Percentiles rank a stretch among this genome's conserved stretches.
phyloP scores from a whole-genome alignment of 352 stramenopile species.

The Pseudoperonospora humuli region DNA sequence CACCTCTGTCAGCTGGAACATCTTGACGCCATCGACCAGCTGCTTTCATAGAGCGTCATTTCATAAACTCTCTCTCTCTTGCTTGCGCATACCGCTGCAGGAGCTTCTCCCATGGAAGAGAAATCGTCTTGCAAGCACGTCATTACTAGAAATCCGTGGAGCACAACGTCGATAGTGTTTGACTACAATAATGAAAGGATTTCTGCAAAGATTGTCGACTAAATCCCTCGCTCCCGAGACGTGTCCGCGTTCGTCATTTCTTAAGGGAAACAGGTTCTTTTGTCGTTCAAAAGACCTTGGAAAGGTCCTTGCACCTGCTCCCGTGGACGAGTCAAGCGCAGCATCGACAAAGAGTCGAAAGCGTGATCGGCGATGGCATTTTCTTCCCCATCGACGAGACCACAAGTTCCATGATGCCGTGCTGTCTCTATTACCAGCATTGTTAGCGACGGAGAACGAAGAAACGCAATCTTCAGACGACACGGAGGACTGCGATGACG shows the following conservation, averaged over 20 bases:
- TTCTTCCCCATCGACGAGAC: constrained; percentile 8
- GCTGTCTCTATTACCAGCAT: constrained; percentile 10
- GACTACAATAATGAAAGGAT: constrained; percentile 5
- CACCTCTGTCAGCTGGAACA: too few species aligned
- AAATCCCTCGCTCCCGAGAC: too few species aligned
- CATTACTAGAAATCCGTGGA: too few species aligned
- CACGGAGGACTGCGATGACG: constrained; percentile 19
- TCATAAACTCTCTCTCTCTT: too few species aligned
- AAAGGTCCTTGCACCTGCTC: neutral
- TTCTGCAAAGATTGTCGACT: constrained; percentile 23
- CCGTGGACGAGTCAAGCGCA: constrained; percentile 1
- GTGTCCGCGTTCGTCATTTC: too few species aligned
- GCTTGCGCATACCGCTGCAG: too few species aligned
- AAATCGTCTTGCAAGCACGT: too few species aligned
- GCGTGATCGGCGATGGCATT: constrained; percentile 20
- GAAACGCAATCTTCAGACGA: constrained; percentile 14
- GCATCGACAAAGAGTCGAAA: constrained; percentile 12
- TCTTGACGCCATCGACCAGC: too few species aligned
- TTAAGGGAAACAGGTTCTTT: too few species aligned
- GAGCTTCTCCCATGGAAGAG: too few species aligned
- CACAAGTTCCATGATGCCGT: neutral
- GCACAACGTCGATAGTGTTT: too few species aligned
- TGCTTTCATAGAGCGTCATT: too few species aligned
- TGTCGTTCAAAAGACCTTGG: constrained; percentile 6
- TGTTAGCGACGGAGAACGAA: constrained; percentile 14